phyloP scores from a whole-genome alignment of 139 green algal species.

The Micractinium sp. region DNA sequence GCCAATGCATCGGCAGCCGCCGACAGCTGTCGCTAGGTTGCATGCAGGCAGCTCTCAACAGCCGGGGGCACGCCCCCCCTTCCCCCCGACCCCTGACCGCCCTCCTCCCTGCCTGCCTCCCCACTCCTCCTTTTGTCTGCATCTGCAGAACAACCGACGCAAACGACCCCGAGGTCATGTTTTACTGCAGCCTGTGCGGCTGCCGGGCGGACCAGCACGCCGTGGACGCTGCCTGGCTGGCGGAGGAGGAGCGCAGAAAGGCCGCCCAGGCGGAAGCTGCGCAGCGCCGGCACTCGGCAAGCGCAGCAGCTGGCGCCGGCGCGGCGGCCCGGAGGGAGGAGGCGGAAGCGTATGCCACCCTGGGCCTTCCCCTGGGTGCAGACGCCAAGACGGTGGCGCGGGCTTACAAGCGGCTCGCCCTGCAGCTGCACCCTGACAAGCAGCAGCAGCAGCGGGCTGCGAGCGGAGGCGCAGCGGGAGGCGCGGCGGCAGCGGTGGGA shows the following conservation, averaged over 20 bases:
- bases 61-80: no score
- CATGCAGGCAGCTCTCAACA: no score
- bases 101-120: no score
- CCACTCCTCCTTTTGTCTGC: no score
- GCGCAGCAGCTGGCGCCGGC: not conserved
- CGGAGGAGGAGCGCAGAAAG: not conserved
- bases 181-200: conserved; percentile 44
- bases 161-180: conserved; percentile 48
- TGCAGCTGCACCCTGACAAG: conserved; percentile 46
- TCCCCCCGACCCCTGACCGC: no score
- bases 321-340: not conserved
- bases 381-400: conserved; percentile 7
- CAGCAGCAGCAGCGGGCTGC: conserved; percentile 12
- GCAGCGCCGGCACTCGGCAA: not conserved
- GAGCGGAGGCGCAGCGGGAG: not conserved
- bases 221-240: conserved; percentile 23
- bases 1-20: no score
- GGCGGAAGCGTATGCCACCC: conserved; percentile 13
- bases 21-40: no score
- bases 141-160: conserved; percentile 7
- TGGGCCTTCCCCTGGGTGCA: conserved; percentile 17
- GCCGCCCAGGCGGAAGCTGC: not conserved
- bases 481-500: not conserved
- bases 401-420: conserved; percentile 35
- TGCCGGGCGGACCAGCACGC: conserved; percentile 31